Percentiles rank a stretch among this genome's conserved stretches.
These are phyloP conservation scores for Terfezia claveryi DNA, from an alignment of 495 filamentous ascomycete genomes.

Conservation along the genomic window DNA sequence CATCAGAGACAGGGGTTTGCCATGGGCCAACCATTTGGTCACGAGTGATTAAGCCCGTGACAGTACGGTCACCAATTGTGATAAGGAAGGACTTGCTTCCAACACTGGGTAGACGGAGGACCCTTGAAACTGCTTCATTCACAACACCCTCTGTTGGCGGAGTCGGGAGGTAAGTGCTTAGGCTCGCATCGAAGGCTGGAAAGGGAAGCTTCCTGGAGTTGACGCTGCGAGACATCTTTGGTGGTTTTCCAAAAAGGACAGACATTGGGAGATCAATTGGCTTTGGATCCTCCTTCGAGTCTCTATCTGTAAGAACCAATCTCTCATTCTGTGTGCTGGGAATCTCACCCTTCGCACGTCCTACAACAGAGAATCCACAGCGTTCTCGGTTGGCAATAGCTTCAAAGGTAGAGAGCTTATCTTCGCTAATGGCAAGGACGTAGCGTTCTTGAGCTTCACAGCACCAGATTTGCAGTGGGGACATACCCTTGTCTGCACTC, in stretches of 20 bases:
- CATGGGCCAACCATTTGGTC: conserved; percentile 95
- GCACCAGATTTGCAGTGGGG: conserved; percentile 90
- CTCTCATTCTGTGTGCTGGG: conserved; percentile 27
- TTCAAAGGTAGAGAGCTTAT: conserved; percentile 61
- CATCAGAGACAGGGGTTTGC: conserved; percentile 89
- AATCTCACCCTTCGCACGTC: conserved; percentile 36
- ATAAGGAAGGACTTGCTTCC: conserved; percentile 94
- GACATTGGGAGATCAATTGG: conserved; percentile 86
- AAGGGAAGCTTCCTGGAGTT: conserved; percentile 46
- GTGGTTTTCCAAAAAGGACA: conserved; percentile 74
- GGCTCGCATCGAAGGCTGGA: conserved; percentile 45
- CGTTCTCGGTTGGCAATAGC: conserved; percentile 68
- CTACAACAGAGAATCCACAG: conserved; percentile 85
- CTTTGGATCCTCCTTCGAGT: conserved; percentile 49
- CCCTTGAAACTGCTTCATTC: conserved; percentile 50
- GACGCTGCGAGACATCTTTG: conserved; percentile 62
- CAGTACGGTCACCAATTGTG: conserved; percentile 81
- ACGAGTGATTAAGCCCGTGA: conserved; percentile 66
- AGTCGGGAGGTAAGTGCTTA: conserved; percentile 40
- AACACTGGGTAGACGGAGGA: conserved; percentile 67
- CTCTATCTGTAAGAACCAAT: conserved; percentile 60
- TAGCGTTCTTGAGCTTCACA: conserved; percentile 93
- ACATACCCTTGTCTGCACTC: conserved; percentile 73
- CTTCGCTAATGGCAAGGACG: conserved; percentile 59
- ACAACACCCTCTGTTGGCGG: conserved; percentile 43